Conservation (phyloP, 179 eudicot genomes). For the Beta macrorhiza region DNA sequence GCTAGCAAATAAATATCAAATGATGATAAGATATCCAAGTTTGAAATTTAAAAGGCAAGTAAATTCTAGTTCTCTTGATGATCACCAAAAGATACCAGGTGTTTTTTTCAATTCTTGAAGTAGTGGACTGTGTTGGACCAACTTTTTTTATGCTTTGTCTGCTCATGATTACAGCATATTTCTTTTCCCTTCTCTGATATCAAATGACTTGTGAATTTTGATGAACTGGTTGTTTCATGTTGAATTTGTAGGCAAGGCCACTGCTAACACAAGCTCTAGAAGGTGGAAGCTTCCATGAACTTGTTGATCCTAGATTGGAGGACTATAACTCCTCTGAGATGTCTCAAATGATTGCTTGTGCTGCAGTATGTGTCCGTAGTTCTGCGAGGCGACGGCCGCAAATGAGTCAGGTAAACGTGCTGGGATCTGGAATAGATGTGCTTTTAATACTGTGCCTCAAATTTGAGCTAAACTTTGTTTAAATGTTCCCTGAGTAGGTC, state of each 20-base stretch:
- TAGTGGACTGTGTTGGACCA: too few relatives aligned
- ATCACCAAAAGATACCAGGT: too few relatives aligned
- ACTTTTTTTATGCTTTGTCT: neutral
- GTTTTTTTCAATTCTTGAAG: too few relatives aligned
- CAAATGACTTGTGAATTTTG: neutral
- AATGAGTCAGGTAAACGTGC: slow-evolving; percentile 59
- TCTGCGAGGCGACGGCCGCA: slow-evolving; percentile 69
- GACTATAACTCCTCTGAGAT: slow-evolving; percentile 58
- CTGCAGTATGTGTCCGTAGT: slow-evolving; percentile 72
- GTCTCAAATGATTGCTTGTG: slow-evolving; percentile 80
- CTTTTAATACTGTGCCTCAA: neutral
- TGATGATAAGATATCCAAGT: too few relatives aligned
- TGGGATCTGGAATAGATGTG: neutral
- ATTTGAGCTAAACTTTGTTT: neutral
- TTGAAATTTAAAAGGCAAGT: too few relatives aligned
- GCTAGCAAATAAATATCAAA: too few relatives aligned
- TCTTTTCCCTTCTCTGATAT: neutral
- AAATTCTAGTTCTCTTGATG: too few relatives aligned
- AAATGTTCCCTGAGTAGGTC: neutral
- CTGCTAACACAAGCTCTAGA: slow-evolving; percentile 66
- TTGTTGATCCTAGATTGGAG: slow-evolving; percentile 62
- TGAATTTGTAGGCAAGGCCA: slow-evolving; percentile 66
- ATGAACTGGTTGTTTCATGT: slow-evolving; percentile 1
- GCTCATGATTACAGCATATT: neutral
- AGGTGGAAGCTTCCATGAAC: slow-evolving; percentile 42